phyloP scores from a whole-genome alignment of 495 filamentous ascomycete genomes.

The Talaromyces stipitatus region DNA sequence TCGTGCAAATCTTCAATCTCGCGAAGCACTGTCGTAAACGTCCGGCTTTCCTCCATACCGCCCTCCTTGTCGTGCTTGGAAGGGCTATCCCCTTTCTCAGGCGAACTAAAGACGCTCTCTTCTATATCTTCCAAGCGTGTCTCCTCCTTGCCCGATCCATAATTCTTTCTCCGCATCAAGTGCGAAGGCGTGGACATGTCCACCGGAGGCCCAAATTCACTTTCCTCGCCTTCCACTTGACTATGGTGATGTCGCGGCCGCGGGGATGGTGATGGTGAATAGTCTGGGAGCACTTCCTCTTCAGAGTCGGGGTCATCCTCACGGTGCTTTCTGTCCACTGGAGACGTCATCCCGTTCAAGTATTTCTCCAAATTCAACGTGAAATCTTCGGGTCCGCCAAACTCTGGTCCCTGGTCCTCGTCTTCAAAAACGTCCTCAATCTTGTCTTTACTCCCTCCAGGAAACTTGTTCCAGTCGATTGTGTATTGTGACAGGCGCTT shows the following conservation, averaged over 20 bases:
- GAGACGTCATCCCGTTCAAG: slow-evolving; percentile 31
- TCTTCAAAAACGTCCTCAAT: slow-evolving; percentile 17
- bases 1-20: slow-evolving; percentile 30
- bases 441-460: slow-evolving; percentile 31
- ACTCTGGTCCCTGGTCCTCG: slow-evolving; percentile 33
- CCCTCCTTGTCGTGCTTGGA: slow-evolving; percentile 17
- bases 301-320: slow-evolving; percentile 10
- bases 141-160: slow-evolving; percentile 21
- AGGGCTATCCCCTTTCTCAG: slow-evolving; percentile 19
- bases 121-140: slow-evolving; percentile 37
- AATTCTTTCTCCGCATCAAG: slow-evolving; percentile 23
- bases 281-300: slow-evolving; percentile 6
- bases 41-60: slow-evolving; percentile 12
- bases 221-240: slow-evolving; percentile 24
- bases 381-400: slow-evolving; percentile 46
- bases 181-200: slow-evolving; percentile 45
- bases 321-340: slow-evolving; percentile 13
- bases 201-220: slow-evolving; percentile 38
- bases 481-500: slow-evolving; percentile 38
- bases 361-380: slow-evolving; percentile 44
- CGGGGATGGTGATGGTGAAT: background rate
- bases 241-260: slow-evolving; percentile 1
- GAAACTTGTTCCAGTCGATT: slow-evolving; percentile 38
- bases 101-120: slow-evolving; percentile 27
- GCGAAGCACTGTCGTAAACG: slow-evolving; percentile 17